Base-by-base conservation (phyloP, 2,329 filamentous ascomycete species). In the Fusarium beomiforme region DNA sequence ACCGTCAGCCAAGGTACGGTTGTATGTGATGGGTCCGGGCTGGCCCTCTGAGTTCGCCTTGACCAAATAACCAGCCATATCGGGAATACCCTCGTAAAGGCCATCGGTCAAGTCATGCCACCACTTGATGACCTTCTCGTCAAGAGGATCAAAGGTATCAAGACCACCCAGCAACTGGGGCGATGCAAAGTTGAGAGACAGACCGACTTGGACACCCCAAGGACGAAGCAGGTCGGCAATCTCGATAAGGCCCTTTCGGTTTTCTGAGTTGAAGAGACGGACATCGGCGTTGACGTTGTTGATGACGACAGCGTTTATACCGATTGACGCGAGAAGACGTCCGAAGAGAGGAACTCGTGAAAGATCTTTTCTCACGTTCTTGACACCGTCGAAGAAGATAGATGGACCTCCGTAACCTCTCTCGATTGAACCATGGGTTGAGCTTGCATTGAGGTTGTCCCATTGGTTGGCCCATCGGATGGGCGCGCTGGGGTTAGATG, bases 31-130 rank as follows among this genome's bases (percentile, higher is more conserved):
- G 0, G 91, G 91, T 0, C 91, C 91, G 0, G 91, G 90, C 75
- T 93, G 90, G 3, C 90, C 91, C 79, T 93, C 91, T 0, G 90
- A 92, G 76, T 91, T 90, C 12, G 91, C 91, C 77, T 93, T 93
- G 69, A 93, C 86, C 6, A 92, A 83, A 71, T 91, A 93, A 0
- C 91, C 91, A 3, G 87, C 88, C 78, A 93, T 83, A 72, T 93
- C 91, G 0, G 91, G 91, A 4, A 93, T 85, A 4, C 83, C 79
- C 8, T 81, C 66, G 73, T 93, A 92, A 10, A 93, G 80, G 31
- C 86, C 79, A 46, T 87, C 80, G 0, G 91, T 91, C 49, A 88
- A 84, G 46, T 87, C 83, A 1, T 82, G 77, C 91, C 91, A 93
- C 86, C 87, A 93, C 3, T 81, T 70, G 59, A 91, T 84, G 8